Base-by-base conservation (phyloP, 495 filamentous ascomycete genomes). In the Bombardia bombarda region DNA sequence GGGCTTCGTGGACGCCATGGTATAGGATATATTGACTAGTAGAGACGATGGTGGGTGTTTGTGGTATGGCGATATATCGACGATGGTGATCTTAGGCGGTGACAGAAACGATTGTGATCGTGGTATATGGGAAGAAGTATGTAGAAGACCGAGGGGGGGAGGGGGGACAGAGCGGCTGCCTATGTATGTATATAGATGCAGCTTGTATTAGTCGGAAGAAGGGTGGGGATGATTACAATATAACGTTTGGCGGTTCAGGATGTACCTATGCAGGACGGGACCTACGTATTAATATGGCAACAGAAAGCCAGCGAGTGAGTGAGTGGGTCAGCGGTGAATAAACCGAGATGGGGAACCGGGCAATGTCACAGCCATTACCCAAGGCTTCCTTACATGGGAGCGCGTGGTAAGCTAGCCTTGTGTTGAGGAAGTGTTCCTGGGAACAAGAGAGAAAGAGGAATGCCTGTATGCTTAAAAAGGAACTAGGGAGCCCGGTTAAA, bases 1-100 rank as follows among this genome's bases (percentile, higher is more conserved):
- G 38, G 53, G 52, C 42, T 65, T 65, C 2, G 52, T 49, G 30
- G 53, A 54, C 10, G 62, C 46, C 64, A 68, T 69, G 32, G 20
- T 47, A 24, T 17, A 23, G 24, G 19, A 39, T 18, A n/a, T 21
- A 24, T 42, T 42, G 28, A 20, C 22, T 12, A 14, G 41, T 24
- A 16, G 30, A 34, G 20, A 21, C 25, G 39, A 19, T 51, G 34
- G 14, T 22, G 13, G 18, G 19, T 12, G 8, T 4, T 12, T 30
- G 14, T 16, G 17, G 30, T 46, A n/a, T 6, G 30, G 47, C n/a
- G 38, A 32, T 28, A 23, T 41, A 14, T 40, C 34, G 38, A 37
- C 17, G 37, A 12, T n/a, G 46, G 19, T 13, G 20, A 20, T 33
- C 42, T 42, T 50, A 41, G 23, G 21, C 12, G 44, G 19, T 22